Percentiles rank a stretch among this genome's conserved stretches.
phyloP scores from a whole-genome alignment of 257 asterid genomes.

The Gardenia jasminoides region DNA sequence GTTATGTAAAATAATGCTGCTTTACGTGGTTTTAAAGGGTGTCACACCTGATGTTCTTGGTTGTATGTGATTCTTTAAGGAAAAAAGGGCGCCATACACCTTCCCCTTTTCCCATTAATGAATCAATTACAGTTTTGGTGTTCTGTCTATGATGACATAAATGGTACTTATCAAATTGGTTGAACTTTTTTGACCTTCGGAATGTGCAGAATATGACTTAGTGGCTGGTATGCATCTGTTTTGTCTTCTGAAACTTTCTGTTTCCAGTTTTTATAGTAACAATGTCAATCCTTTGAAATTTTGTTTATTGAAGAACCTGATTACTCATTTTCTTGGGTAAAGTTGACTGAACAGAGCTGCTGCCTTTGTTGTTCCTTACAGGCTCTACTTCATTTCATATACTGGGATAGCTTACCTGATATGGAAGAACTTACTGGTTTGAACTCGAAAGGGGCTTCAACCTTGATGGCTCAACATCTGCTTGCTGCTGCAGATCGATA shows the following conservation, averaged over 20 bases:
- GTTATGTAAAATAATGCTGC: neutral
- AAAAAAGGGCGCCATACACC: neutral
- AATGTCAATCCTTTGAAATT: neutral
- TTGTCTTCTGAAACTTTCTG: neutral
- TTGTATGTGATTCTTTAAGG: neutral
- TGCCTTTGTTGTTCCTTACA: conserved; percentile 19
- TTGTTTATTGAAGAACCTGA: neutral
- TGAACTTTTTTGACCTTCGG: neutral
- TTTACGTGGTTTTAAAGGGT: neutral
- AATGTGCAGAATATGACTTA: neutral
- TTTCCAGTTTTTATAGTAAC: neutral
- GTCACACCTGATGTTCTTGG: neutral
- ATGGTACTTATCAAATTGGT: neutral
- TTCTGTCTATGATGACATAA: neutral
- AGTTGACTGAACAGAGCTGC: neutral
- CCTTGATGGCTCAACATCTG: conserved; percentile 91
- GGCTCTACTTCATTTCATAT: conserved; percentile 88
- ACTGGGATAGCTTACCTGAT: conserved; percentile 83
- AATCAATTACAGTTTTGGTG: neutral
- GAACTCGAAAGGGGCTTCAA: conserved; percentile 80
- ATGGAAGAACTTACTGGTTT: conserved; percentile 90
- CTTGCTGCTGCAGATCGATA: conserved; percentile 97
- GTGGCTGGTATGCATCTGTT: neutral
- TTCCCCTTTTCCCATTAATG: neutral
- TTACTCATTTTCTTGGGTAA: neutral